Evolutionary conservation across 2,329 filamentous ascomycete species (phyloP).

Genomic region (Talaromyces sp.): DNA sequence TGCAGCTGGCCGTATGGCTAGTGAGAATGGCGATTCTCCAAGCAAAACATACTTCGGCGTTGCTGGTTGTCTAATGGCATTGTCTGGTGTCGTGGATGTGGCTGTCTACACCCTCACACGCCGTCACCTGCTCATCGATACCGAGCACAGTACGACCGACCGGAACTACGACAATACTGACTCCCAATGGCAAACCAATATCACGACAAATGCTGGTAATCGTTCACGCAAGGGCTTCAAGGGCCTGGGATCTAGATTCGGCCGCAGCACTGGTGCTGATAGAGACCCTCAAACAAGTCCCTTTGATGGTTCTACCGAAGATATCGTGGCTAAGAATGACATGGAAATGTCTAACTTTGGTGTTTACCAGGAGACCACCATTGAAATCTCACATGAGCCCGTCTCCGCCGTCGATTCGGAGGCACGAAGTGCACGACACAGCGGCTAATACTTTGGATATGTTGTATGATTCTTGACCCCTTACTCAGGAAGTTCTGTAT

Average conservation of each 20-base stretch:
- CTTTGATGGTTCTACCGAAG: conserved; percentile 48
- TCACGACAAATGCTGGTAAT: conserved; percentile 21
- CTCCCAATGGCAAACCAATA: conserved; percentile 33
- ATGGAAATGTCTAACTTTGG: conserved; percentile 37
- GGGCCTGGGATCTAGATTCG: conserved; percentile 23
- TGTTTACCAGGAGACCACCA: conserved; percentile 47
- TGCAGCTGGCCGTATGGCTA: conserved; percentile 51
- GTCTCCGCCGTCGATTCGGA: conserved; percentile 16
- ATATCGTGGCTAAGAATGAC: conserved; percentile 41
- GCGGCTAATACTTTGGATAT: conserved; percentile 4
- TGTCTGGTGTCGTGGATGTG: conserved; percentile 62
- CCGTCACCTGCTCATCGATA: conserved; percentile 56
- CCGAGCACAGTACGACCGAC: conserved; percentile 40
- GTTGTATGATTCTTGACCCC: background rate
- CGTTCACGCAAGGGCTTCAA: conserved; percentile 20
- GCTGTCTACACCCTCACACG: conserved; percentile 60
- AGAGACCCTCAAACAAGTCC: conserved; percentile 26
- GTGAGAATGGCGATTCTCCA: conserved; percentile 34
- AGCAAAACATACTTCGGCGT: conserved; percentile 52
- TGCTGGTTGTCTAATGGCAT: conserved; percentile 58
- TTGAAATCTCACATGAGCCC: conserved; percentile 44
- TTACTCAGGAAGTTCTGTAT: conserved; percentile 5
- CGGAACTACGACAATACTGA: conserved; percentile 32
- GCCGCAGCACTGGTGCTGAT: conserved; percentile 19
- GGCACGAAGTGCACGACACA: conserved; percentile 7